Evolutionary conservation across 2,329 filamentous ascomycete genomes (phyloP).

Genomic region (Clonostachys byssicola): DNA sequence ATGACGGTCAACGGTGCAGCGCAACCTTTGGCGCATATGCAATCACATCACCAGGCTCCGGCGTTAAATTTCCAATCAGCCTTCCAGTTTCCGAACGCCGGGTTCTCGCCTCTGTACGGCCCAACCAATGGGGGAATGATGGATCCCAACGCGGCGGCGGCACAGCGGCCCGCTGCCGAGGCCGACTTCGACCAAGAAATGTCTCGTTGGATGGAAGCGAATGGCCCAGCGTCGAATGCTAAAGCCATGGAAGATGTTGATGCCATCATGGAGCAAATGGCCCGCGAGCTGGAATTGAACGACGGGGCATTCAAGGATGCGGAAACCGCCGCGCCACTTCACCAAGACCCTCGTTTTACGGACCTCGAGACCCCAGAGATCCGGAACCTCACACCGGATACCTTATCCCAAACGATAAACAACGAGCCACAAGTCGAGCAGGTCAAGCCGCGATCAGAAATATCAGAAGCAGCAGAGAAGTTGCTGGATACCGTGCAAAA

Average conservation of each 20-base stretch:
- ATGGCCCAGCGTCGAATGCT: constrained; percentile 15
- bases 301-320: constrained; percentile 17
- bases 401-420: constrained; percentile 9
- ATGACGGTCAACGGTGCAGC: no score
- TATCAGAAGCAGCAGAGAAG: constrained; percentile 35
- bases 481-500: constrained; percentile 37
- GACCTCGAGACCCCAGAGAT: constrained; percentile 24
- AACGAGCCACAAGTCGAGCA: constrained; percentile 7
- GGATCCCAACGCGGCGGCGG: constrained; percentile 10
- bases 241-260: constrained; percentile 31
- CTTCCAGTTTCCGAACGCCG: constrained; percentile 16
- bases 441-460: constrained; percentile 22
- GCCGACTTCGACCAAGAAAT: constrained; percentile 35
- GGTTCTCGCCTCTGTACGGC: constrained; percentile 20
- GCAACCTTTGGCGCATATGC: constrained; percentile 13
- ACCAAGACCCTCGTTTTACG: constrained; percentile 9
- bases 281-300: constrained; percentile 30
- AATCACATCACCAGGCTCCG: constrained; percentile 11
- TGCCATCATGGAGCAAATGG: constrained; percentile 36
- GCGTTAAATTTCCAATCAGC: constrained; percentile 20
- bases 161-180: constrained; percentile 13
- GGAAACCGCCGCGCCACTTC: background rate
- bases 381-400: constrained; percentile 12
- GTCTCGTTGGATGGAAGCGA: constrained; percentile 31
- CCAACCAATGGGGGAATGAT: constrained; percentile 15